Evolutionary conservation across 2,329 filamentous ascomycete genomes (phyloP).

Genomic region (Sporothrix pallida): DNA sequence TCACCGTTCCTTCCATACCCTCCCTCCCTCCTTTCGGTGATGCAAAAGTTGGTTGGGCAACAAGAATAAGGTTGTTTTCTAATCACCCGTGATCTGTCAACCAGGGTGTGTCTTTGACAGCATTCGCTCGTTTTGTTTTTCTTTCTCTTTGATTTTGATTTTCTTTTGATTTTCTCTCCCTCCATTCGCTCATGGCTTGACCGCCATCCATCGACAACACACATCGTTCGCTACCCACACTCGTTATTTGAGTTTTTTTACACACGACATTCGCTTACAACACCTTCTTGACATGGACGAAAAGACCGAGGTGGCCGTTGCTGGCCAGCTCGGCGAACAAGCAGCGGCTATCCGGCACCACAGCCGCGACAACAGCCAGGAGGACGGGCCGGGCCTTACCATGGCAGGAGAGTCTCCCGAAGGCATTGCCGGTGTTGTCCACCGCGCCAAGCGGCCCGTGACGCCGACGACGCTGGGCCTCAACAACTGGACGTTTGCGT

Average conservation of each 20-base stretch:
- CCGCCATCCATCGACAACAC: not conserved
- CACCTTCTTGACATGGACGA: conserved; percentile 26
- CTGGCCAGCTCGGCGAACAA: conserved; percentile 28
- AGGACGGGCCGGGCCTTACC: not conserved
- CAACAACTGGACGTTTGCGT: conserved; percentile 22
- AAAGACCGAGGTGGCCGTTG: conserved; percentile 25
- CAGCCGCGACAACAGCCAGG: conserved; percentile 30
- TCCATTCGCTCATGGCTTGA: conserved; percentile 5
- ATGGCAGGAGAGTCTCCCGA: not conserved
- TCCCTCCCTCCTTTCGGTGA: not conserved
- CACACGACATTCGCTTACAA: not conserved
- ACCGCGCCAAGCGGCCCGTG: conserved; percentile 30
- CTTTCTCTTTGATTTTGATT: not conserved
- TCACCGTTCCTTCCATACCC: not conserved
- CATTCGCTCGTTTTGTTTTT: not conserved
- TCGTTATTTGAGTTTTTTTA: not conserved
- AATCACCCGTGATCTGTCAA: not conserved
- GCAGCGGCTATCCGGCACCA: conserved; percentile 26
- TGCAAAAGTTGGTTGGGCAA: not conserved
- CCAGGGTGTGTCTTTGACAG: not conserved
- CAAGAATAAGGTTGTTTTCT: conserved; percentile 10
- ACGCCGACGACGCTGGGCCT: conserved; percentile 36
- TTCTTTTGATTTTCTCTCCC: not conserved
- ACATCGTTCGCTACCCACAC: not conserved
- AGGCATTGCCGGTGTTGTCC: not conserved